Evolutionary conservation across 2,329 filamentous ascomycete species (phyloP).

Genomic region (Exophiala sp.): DNA sequence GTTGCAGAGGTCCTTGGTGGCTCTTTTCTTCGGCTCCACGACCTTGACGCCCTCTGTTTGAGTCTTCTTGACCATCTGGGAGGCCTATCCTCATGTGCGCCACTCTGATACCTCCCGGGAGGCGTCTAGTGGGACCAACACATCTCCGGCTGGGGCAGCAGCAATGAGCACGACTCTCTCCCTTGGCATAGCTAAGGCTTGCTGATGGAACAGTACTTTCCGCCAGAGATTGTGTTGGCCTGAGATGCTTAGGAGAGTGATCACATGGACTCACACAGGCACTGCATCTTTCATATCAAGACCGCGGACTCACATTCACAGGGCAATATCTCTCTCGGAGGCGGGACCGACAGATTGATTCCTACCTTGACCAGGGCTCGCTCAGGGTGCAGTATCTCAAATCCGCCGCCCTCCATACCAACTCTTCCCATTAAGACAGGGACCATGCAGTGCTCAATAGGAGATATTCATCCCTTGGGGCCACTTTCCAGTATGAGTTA

Average conservation of each 20-base stretch:
- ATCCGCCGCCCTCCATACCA: no score
- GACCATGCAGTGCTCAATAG: no score
- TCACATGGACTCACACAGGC: neutral
- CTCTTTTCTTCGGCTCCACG: slow-evolving; percentile 27
- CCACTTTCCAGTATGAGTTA: no score
- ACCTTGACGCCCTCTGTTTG: slow-evolving; percentile 26
- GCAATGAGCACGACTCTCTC: slow-evolving; percentile 17
- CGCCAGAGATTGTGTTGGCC: no score
- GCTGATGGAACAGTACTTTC: no score
- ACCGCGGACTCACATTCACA: no score
- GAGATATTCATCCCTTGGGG: no score
- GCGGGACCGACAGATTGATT: no score
- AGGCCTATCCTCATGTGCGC: slow-evolving; percentile 26
- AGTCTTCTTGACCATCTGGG: slow-evolving; percentile 30
- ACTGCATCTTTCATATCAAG: neutral
- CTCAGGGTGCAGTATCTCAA: no score
- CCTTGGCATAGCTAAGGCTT: slow-evolving; percentile 14
- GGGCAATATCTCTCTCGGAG: no score
- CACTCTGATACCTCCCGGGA: slow-evolving; percentile 28
- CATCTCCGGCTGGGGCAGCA: slow-evolving; percentile 18
- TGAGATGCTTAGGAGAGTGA: neutral
- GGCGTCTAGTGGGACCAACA: slow-evolving; percentile 16
- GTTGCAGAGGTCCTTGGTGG: slow-evolving; percentile 34
- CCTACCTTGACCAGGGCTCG: no score
- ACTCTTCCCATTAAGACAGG: no score